Evolutionary conservation across 768 basidiomycete genomes (phyloP).

Genomic region (Tylopilus sp.): DNA sequence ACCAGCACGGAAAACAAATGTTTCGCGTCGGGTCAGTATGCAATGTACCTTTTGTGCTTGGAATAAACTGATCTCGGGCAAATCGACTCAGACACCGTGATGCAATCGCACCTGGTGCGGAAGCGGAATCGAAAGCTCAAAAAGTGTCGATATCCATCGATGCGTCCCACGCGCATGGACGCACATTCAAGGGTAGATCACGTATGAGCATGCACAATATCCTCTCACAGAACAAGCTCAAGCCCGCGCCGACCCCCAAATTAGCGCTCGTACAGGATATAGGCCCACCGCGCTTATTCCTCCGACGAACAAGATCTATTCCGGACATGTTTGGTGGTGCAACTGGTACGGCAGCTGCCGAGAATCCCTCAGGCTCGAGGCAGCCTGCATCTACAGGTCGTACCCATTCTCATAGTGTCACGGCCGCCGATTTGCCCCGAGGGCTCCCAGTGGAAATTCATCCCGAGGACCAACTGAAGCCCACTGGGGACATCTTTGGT

Average conservation of each 20-base stretch:
- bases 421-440: constrained; percentile 60
- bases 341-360: constrained; percentile 27
- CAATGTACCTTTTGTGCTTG: background rate
- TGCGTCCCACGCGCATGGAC: constrained; percentile 34
- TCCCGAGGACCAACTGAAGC: constrained; percentile 26
- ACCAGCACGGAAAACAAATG: constrained; percentile 75
- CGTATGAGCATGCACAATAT: constrained; percentile 68
- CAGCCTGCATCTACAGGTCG: constrained; percentile 44
- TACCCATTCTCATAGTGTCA: constrained; percentile 77
- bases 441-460: constrained; percentile 25
- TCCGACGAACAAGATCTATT: constrained; percentile 74
- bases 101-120: constrained; percentile 56
- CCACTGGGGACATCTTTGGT: constrained; percentile 53
- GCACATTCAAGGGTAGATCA: constrained; percentile 48
- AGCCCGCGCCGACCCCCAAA: constrained; percentile 27
- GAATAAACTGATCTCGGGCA: background rate
- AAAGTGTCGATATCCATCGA: constrained; percentile 31
- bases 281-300: constrained; percentile 43
- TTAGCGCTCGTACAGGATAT: constrained; percentile 30
- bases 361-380: constrained; percentile 26
- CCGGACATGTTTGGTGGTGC: constrained; percentile 44
- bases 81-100: constrained; percentile 50
- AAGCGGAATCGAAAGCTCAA: constrained; percentile 41
- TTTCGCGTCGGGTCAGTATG: constrained; percentile 71
- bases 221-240: constrained; percentile 48